Conservation (phyloP, 2,329 filamentous ascomycete species). For the Colletotrichum theobromicola region DNA sequence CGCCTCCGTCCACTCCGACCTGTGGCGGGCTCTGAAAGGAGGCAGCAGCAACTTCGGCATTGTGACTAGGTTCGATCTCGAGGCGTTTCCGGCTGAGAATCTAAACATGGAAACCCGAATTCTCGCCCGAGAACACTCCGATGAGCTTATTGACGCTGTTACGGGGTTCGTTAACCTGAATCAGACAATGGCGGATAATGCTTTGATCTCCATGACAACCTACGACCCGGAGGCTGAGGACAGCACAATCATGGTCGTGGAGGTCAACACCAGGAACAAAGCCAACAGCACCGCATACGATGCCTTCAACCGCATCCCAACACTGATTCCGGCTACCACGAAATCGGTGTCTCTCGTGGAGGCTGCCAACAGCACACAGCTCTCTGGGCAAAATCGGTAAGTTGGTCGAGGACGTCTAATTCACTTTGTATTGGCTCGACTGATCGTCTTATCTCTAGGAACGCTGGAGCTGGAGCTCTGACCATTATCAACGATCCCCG, state of each 20-base stretch:
- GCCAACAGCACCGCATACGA: neutral
- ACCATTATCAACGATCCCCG: neutral
- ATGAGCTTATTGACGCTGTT: neutral
- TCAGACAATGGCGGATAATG: neutral
- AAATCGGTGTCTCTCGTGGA: neutral
- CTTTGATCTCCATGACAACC: neutral
- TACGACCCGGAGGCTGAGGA: neutral
- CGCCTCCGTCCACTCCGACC: constrained; percentile 36
- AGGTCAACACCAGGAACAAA: neutral
- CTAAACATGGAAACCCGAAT: neutral
- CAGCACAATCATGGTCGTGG: neutral
- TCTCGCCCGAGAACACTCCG: neutral
- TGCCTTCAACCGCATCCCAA: neutral
- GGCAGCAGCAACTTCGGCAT: constrained; percentile 53
- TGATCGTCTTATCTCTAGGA: neutral
- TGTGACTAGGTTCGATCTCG: constrained; percentile 26
- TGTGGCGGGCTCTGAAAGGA: constrained; percentile 49
- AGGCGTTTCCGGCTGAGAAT: neutral
- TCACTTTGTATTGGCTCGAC: neutral
- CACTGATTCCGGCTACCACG: neutral
- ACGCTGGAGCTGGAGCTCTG: neutral
- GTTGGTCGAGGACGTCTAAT: neutral
- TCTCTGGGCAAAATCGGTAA: neutral
- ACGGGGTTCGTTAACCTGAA: neutral
- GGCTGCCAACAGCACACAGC: neutral